Evolutionary conservation across 129 eudicot species (phyloP), one percentile per base, ranked within the genome.

Genomic region (Artemisia annua): DNA sequence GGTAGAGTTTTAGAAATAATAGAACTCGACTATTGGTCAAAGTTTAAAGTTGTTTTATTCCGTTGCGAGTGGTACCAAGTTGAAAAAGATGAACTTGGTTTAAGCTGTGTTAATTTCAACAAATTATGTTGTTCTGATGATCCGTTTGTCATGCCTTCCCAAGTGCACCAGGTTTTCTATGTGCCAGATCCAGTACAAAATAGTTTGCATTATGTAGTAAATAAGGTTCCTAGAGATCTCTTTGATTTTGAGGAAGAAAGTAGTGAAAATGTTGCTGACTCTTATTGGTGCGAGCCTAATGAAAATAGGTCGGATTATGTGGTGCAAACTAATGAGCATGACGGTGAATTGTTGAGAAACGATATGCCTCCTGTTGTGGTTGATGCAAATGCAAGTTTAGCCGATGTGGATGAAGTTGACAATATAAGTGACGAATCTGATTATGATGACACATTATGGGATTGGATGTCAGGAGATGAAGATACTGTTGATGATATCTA

Each of bases 121-220:
- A 26, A 18, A 15, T 52, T 65, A 15, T 56, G 52, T 9, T 62
- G 39, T n/a, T 46, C n/a, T 0, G 11, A 79, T 64, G 79, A 79
- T 24, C 74, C 63, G 11, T 79, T 79, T 46, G 69, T 66, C 28
- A 44, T 79, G 19, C 64, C 73, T 52, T 72, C 79, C 53, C 83
- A 79, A 67, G 79, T 73, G 10, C 51, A 79, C 10, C 79, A 79
- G 18, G 71, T 79, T 4, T 73, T 73, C 30, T 79, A 73, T 28
- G 70, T 79, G 5, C 52, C 72, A 7, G 84, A 80, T 16, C 71
- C 79, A 11, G 58, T 58, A n/a, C 70, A 59, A 20, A 26, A 66
- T 43, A 79, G 67, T 56, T 80, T 77, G 71, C 52, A 22, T 49
- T 71, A 57, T 60, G 72, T 80, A 43, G 16, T 80, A 8, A 61